Conservation (phyloP, 2,329 filamentous ascomycete species). For the Exophiala alcalophila region DNA sequence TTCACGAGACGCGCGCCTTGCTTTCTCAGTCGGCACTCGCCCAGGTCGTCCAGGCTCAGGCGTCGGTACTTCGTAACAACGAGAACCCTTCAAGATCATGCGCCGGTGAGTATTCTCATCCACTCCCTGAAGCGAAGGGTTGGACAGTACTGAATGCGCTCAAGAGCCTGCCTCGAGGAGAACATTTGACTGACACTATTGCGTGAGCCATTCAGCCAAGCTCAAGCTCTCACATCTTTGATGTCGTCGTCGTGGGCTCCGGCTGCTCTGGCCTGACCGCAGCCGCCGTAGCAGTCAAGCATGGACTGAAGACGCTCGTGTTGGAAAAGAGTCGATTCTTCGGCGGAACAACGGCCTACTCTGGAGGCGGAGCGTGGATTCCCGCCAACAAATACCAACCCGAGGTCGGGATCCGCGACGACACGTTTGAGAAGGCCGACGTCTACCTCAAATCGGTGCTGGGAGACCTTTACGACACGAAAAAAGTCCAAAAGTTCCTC, state of each 20-base stretch:
- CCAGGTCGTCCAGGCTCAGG: too few relatives aligned
- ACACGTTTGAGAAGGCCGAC: slow-evolving; percentile 3
- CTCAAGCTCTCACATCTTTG: too few relatives aligned
- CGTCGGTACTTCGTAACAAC: too few relatives aligned
- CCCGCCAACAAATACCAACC: slow-evolving; percentile 32
- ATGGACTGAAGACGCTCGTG: slow-evolving; percentile 33
- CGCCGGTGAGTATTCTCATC: too few relatives aligned
- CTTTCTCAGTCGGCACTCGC: too few relatives aligned
- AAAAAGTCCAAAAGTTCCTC: background rate
- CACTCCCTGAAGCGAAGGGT: too few relatives aligned
- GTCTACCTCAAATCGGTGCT: slow-evolving; percentile 10
- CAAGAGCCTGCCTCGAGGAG: too few relatives aligned
- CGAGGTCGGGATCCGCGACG: slow-evolving; percentile 6
- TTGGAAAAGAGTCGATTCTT: slow-evolving; percentile 37
- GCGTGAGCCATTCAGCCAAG: too few relatives aligned
- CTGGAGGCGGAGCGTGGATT: slow-evolving; percentile 39
- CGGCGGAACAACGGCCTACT: slow-evolving; percentile 38
- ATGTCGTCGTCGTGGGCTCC: slow-evolving; percentile 37
- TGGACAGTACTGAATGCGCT: too few relatives aligned
- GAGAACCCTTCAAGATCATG: too few relatives aligned
- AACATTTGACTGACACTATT: too few relatives aligned
- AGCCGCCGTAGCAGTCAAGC: slow-evolving; percentile 32
- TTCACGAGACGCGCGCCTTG: too few relatives aligned
- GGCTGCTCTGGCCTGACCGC: slow-evolving; percentile 37
- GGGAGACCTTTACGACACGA: slow-evolving; percentile 7